Conservation (phyloP, 2,329 filamentous ascomycete genomes). For the Diaporthe sp. region DNA sequence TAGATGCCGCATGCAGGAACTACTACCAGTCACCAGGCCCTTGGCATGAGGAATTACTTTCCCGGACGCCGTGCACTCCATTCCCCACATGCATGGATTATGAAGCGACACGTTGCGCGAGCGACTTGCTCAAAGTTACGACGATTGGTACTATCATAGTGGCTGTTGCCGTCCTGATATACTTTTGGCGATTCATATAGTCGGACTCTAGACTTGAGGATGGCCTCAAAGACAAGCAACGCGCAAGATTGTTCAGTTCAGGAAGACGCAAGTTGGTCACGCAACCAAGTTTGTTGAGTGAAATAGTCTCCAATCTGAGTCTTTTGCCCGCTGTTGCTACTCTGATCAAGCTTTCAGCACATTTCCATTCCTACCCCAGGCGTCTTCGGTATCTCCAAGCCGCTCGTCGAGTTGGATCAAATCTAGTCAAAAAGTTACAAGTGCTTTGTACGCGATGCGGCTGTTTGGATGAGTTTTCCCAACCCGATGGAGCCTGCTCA, state of each 20-base stretch:
- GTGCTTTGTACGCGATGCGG: too few species aligned
- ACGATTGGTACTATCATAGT: too few species aligned
- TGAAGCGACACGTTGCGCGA: too few species aligned
- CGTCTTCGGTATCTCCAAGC: too few species aligned
- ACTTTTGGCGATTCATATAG: background rate
- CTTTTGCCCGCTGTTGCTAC: background rate
- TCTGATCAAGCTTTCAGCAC: background rate
- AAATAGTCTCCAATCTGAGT: background rate
- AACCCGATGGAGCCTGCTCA: background rate
- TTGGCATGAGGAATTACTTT: background rate
- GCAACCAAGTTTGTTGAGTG: background rate
- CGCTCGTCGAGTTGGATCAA: too few species aligned
- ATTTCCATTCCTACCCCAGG: too few species aligned
- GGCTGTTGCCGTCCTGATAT: background rate
- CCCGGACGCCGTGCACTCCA: too few species aligned
- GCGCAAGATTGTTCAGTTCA: background rate
- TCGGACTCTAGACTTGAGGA: background rate
- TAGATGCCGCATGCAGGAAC: background rate
- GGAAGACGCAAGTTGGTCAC: background rate
- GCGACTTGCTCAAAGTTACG: too few species aligned
- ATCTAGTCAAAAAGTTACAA: too few species aligned
- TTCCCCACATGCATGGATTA: too few species aligned
- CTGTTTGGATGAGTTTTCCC: background rate
- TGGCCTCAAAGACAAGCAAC: background rate
- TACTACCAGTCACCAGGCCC: slow-evolving; percentile 11